These are phyloP conservation scores for Prunus mira DNA, from an alignment of 306 rosid genomes.

Conservation along the genomic window DNA sequence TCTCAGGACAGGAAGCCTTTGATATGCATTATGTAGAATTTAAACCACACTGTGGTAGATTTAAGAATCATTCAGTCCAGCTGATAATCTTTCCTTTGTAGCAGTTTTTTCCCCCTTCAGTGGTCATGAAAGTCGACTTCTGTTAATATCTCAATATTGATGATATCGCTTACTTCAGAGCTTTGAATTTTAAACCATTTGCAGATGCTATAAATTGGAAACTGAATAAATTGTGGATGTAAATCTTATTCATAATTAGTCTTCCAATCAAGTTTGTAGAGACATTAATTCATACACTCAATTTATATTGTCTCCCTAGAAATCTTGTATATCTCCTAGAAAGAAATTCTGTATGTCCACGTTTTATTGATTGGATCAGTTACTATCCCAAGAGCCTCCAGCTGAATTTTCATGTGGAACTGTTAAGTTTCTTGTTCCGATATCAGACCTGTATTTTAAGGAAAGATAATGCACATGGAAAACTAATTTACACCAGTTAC, in stretches of 20 bases:
- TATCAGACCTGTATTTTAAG: neutral
- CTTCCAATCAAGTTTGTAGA: neutral
- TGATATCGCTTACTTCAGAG: too few relatives aligned
- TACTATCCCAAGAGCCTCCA: neutral
- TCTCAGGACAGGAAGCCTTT: too few relatives aligned
- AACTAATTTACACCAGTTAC: neutral
- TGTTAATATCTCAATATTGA: neutral
- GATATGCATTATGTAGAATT: too few relatives aligned
- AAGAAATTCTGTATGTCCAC: neutral
- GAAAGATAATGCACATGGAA: neutral
- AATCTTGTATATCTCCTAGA: neutral
- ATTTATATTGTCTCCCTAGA: neutral
- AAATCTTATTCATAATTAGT: too few relatives aligned
- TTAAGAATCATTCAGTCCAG: too few relatives aligned
- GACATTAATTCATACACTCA: neutral
- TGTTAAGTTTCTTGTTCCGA: neutral
- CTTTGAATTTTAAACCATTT: neutral
- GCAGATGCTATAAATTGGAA: neutral
- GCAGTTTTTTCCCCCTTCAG: too few relatives aligned
- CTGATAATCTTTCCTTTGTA: too few relatives aligned
- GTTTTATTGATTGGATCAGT: neutral
- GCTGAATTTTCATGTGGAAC: neutral
- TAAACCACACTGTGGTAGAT: too few relatives aligned
- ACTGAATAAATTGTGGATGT: neutral
- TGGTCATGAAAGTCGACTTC: neutral